phyloP scores from a whole-genome alignment of 208 protist genomes.

The Leishmania arabica region DNA sequence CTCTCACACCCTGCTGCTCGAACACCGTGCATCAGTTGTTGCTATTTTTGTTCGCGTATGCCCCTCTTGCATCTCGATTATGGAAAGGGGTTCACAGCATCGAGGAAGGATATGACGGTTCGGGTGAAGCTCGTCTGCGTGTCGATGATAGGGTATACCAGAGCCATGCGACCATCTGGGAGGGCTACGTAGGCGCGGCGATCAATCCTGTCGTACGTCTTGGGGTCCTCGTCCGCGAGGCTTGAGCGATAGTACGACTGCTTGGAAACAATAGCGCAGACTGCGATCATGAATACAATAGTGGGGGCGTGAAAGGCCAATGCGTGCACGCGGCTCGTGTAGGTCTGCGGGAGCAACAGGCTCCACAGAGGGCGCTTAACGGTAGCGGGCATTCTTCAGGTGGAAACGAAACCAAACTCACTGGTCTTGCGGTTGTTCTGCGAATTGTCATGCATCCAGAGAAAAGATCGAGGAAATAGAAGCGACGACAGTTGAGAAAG shows the following conservation, averaged over 20 bases:
- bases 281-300: conserved; percentile 72
- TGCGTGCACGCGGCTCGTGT: conserved; percentile 70
- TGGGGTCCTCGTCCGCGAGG: conserved; percentile 77
- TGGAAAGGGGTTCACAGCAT: conserved; percentile 83
- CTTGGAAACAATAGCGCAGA: conserved; percentile 75
- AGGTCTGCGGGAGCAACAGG: conserved; percentile 71
- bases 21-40: background rate
- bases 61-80: conserved; percentile 25
- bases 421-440: background rate
- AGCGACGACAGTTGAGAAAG: background rate
- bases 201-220: conserved; percentile 88
- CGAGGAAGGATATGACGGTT: conserved; percentile 79
- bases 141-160: conserved; percentile 90
- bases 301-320: conserved; percentile 70
- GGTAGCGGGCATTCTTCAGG: conserved; percentile 26
- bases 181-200: conserved; percentile 90
- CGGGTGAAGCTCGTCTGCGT: conserved; percentile 79
- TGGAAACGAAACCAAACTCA: background rate
- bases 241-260: conserved; percentile 87
- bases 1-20: background rate
- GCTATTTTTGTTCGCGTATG: background rate
- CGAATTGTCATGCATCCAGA: background rate
- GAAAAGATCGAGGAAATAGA: conserved; percentile 19
- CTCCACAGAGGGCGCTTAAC: conserved; percentile 88
- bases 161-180: conserved; percentile 89